Percentiles rank a stretch among this genome's conserved stretches.
Conservation (phyloP, 768 basidiomycete genomes). For the Russula virescens region DNA sequence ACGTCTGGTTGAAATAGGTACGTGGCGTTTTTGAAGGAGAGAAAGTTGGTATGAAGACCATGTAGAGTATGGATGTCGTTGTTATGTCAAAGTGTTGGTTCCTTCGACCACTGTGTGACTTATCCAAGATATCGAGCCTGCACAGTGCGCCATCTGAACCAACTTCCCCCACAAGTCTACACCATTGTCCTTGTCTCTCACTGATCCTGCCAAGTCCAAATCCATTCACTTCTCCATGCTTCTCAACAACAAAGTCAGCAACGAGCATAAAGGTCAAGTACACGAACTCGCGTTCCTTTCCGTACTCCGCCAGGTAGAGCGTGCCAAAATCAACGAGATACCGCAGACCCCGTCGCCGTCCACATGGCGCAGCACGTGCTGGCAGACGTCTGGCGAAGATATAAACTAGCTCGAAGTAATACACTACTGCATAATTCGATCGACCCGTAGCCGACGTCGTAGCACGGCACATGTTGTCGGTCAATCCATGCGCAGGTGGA, state of each 20-base stretch:
- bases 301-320: neutral
- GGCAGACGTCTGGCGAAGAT: neutral
- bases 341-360: neutral
- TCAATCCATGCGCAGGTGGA: neutral
- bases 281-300: slow-evolving; percentile 3
- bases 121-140: no score
- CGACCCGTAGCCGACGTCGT: neutral
- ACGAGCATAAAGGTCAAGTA: neutral
- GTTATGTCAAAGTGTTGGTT: slow-evolving; percentile 1
- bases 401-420: no score
- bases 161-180: neutral
- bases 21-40: neutral
- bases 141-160: no score
- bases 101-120: neutral
- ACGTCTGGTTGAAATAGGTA: neutral
- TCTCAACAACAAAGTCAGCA: neutral
- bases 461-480: neutral
- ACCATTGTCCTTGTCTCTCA: neutral
- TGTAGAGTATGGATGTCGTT: neutral
- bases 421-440: neutral
- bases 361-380: neutral
- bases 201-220: neutral
- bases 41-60: neutral
- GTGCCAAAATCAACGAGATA: neutral
- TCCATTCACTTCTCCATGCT: neutral